Conservation (phyloP, 805 yeast species). For the Clavispora santaluciae region DNA sequence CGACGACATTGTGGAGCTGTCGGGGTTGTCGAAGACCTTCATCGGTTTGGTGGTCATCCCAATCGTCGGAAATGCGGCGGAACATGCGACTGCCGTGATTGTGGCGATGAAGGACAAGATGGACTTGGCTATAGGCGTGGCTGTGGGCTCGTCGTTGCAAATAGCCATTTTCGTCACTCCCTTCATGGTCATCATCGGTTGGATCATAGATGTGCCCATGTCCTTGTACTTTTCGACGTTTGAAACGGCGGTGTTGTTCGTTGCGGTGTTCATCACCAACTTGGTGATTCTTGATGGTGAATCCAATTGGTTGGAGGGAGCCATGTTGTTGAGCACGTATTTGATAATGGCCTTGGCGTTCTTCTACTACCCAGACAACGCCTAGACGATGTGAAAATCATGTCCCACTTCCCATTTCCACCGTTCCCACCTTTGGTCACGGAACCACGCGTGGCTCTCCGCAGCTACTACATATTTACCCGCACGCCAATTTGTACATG, state of each 20-base stretch:
- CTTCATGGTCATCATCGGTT: conserved; percentile 89
- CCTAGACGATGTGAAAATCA: background rate
- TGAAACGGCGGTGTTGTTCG: conserved; percentile 89
- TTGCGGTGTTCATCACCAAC: conserved; percentile 83
- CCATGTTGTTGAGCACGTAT: conserved; percentile 83
- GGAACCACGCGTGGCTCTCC: too few species aligned
- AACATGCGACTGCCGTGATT: conserved; percentile 92
- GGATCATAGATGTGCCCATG: conserved; percentile 90
- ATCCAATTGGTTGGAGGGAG: conserved; percentile 96
- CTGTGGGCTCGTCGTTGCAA: conserved; percentile 93
- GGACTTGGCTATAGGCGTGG: conserved; percentile 96
- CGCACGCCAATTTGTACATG: too few species aligned
- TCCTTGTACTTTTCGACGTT: conserved; percentile 84
- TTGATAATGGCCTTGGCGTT: conserved; percentile 85
- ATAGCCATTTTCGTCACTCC: conserved; percentile 95
- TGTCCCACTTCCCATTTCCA: too few species aligned
- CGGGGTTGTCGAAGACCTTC: conserved; percentile 90
- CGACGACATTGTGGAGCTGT: conserved; percentile 76
- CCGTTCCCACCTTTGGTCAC: too few species aligned
- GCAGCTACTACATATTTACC: too few species aligned
- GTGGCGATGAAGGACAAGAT: conserved; percentile 95
- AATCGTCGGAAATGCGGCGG: conserved; percentile 98
- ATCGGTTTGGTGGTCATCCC: conserved; percentile 93
- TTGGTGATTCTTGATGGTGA: conserved; percentile 90
- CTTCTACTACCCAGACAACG: conserved; percentile 72